Evolutionary conservation across 2,329 filamentous ascomycete species (phyloP).

Genomic region (Claviceps capensis): DNA sequence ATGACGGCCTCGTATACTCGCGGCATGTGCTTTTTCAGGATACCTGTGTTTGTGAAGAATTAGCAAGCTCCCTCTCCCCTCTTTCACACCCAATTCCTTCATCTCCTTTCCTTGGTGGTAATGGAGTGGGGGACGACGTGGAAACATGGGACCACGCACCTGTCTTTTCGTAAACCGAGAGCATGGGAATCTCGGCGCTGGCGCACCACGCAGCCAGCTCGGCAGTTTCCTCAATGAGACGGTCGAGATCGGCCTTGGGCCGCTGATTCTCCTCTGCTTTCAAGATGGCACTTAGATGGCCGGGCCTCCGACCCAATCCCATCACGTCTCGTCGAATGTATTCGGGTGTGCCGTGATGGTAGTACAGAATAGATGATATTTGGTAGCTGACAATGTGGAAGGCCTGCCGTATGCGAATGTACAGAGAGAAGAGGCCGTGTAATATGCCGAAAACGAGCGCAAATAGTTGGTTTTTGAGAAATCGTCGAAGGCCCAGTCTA

Average conservation of each 20-base stretch:
- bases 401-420: slow-evolving; percentile 66
- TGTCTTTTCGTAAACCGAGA: slow-evolving; percentile 86
- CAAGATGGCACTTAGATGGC: slow-evolving; percentile 79
- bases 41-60: slow-evolving; percentile 38
- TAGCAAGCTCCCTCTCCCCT: not conserved
- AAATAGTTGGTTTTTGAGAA: slow-evolving; percentile 50
- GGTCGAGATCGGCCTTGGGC: slow-evolving; percentile 62
- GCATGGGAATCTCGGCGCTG: slow-evolving; percentile 70
- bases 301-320: slow-evolving; percentile 58
- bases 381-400: slow-evolving; percentile 70
- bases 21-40: slow-evolving; percentile 81
- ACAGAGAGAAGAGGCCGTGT: slow-evolving; percentile 76
- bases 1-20: slow-evolving; percentile 68
- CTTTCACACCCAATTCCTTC: too few relatives aligned
- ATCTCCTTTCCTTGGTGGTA: not conserved
- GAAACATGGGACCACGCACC: slow-evolving; percentile 37
- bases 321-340: slow-evolving; percentile 81
- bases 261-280: slow-evolving; percentile 57
- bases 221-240: slow-evolving; percentile 76
- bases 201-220: slow-evolving; percentile 91
- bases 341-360: slow-evolving; percentile 91
- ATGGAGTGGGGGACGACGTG: not conserved
- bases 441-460: slow-evolving; percentile 53
- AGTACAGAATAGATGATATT: slow-evolving; percentile 69
- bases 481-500: slow-evolving; percentile 44